Evolutionary conservation across 2,329 filamentous ascomycete genomes (phyloP).

Genomic region (Xylariales sp.): DNA sequence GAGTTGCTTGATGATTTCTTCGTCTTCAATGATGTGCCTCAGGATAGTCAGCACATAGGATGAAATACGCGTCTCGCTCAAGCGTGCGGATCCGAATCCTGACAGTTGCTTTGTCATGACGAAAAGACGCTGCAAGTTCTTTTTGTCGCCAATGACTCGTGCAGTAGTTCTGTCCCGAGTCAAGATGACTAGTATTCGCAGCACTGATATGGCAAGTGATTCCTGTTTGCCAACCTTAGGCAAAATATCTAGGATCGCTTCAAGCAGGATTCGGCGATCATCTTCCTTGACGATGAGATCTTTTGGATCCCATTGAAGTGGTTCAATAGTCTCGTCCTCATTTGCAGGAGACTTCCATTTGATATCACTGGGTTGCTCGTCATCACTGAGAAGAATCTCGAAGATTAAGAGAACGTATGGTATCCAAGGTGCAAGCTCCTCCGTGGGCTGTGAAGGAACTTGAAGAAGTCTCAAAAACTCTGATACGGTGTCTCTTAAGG

Average conservation of each 20-base stretch:
- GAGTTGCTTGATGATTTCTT: slow-evolving; percentile 82
- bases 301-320: slow-evolving; percentile 54
- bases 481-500: slow-evolving; percentile 71
- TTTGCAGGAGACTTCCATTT: slow-evolving; percentile 60
- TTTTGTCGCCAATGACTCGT: slow-evolving; percentile 74
- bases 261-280: slow-evolving; percentile 68
- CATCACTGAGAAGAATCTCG: slow-evolving; percentile 85
- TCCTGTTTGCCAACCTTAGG: slow-evolving; percentile 86
- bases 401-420: slow-evolving; percentile 85
- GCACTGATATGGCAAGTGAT: slow-evolving; percentile 74
- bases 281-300: slow-evolving; percentile 59
- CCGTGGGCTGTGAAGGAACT: slow-evolving; percentile 60
- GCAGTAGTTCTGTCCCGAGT: slow-evolving; percentile 77
- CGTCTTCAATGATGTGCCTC: slow-evolving; percentile 91
- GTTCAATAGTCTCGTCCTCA: slow-evolving; percentile 43
- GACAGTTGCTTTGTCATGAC: slow-evolving; percentile 93
- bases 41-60: slow-evolving; percentile 77
- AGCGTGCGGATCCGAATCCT: slow-evolving; percentile 68
- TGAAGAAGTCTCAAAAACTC: slow-evolving; percentile 78
- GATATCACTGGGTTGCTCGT: slow-evolving; percentile 73
- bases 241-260: slow-evolving; percentile 75
- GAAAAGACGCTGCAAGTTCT: slow-evolving; percentile 84
- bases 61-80: slow-evolving; percentile 52
- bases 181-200: slow-evolving; percentile 80
- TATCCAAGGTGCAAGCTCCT: slow-evolving; percentile 88